These are phyloP conservation scores for Fusarium devonianum DNA, from an alignment of 2,329 filamentous ascomycete species.

Conservation along the genomic window DNA sequence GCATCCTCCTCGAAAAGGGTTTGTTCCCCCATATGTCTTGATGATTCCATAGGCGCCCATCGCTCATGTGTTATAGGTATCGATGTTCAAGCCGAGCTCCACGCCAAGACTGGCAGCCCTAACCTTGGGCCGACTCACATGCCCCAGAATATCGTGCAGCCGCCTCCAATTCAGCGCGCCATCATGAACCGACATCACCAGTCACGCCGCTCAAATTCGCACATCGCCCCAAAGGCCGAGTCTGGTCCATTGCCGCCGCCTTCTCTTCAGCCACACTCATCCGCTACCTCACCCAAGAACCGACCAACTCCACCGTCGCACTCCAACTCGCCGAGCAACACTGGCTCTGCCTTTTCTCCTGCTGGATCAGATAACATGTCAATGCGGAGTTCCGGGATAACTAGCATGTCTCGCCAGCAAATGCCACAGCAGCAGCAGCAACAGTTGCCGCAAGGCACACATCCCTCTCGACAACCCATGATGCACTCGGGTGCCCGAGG, in stretches of 20 bases:
- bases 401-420: slow-evolving; percentile 44
- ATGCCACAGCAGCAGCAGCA: slow-evolving; percentile 44
- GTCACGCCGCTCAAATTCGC: slow-evolving; percentile 73
- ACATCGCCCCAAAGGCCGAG: slow-evolving; percentile 78
- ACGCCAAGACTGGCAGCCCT: slow-evolving; percentile 89
- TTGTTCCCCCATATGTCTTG: slow-evolving; percentile 25
- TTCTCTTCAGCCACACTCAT: slow-evolving; percentile 59
- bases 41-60: neutral
- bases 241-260: slow-evolving; percentile 57
- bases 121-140: slow-evolving; percentile 74
- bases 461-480: slow-evolving; percentile 43
- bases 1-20: slow-evolving; percentile 97
- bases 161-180: slow-evolving; percentile 79
- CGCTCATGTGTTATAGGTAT: slow-evolving; percentile 67
- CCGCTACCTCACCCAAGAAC: slow-evolving; percentile 70
- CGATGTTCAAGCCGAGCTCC: slow-evolving; percentile 95
- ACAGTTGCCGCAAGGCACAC: slow-evolving; percentile 35
- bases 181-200: slow-evolving; percentile 84
- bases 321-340: slow-evolving; percentile 62
- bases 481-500: slow-evolving; percentile 48
- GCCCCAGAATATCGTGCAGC: slow-evolving; percentile 73
- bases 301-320: slow-evolving; percentile 87
- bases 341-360: slow-evolving; percentile 53
- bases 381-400: slow-evolving; percentile 50
- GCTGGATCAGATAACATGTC: slow-evolving; percentile 57